These are phyloP conservation scores for Pachysandra terminalis DNA, from an alignment of 164 flowering plant genomes.

Conservation along the genomic window DNA sequence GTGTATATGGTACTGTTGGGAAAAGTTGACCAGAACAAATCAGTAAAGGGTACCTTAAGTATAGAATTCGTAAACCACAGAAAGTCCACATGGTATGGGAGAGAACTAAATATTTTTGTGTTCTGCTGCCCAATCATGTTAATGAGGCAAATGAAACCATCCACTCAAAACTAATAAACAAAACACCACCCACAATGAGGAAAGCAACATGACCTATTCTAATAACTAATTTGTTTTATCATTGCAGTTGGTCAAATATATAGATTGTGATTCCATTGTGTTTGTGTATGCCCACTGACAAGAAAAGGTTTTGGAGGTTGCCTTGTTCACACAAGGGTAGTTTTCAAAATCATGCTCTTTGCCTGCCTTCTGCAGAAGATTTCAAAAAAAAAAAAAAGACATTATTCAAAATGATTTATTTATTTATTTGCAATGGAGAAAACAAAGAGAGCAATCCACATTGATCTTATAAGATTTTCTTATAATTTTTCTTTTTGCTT, in stretches of 20 bases:
- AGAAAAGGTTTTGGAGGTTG: no score
- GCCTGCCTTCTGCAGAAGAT: background rate
- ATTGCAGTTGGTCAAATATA: background rate
- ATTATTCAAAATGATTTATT: no score
- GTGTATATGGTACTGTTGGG: background rate
- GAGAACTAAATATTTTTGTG: background rate
- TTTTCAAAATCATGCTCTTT: background rate
- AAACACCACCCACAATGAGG: background rate
- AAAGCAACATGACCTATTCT: background rate
- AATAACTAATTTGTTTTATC: background rate
- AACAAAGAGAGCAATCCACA: no score
- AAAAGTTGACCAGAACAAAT: background rate
- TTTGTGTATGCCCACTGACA: background rate
- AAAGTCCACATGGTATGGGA: background rate
- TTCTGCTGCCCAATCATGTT: background rate
- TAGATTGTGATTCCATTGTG: background rate
- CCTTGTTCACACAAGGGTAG: background rate
- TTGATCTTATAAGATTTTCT: background rate
- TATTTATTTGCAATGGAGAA: no score
- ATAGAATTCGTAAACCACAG: background rate
- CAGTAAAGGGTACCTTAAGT: no score
- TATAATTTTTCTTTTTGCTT: background rate
- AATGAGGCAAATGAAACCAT: background rate
- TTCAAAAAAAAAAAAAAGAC: no score
- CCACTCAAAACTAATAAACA: conserved; percentile 6